These are phyloP conservation scores for Helichrysum umbraculigerum DNA, from an alignment of 129 eudicot genomes.

Conservation along the genomic window DNA sequence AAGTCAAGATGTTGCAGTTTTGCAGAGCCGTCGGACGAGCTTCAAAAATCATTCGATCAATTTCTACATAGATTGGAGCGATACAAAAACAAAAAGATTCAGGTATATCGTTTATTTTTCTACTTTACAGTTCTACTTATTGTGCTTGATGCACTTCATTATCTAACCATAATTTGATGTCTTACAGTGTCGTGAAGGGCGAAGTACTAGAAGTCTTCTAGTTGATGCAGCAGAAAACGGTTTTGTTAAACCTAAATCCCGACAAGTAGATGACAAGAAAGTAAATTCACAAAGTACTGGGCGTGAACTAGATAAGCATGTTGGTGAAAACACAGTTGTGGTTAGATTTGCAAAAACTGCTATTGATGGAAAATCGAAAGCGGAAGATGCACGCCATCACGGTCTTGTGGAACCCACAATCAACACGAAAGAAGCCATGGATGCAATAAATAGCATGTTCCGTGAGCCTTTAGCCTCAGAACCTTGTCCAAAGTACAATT, in stretches of 20 bases:
- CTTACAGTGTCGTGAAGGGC: constrained; percentile 53
- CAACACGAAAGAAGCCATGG: constrained; percentile 89
- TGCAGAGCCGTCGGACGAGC: constrained; percentile 90
- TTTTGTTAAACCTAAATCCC: constrained; percentile 15
- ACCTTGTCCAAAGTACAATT: constrained; percentile 37
- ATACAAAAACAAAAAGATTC: constrained; percentile 57
- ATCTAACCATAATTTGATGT: constrained; percentile 21
- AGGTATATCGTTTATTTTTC: constrained; percentile 31
- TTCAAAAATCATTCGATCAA: constrained; percentile 82
- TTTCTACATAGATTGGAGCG: constrained; percentile 67
- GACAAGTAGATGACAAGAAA: constrained; percentile 22
- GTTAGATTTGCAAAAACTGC: constrained; percentile 77
- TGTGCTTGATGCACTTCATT: constrained; percentile 13
- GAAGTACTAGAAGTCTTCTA: constrained; percentile 20
- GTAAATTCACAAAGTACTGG: constrained; percentile 34
- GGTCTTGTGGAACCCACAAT: constrained; percentile 97
- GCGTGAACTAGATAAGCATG: constrained; percentile 29
- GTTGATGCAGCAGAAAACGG: constrained; percentile 26
- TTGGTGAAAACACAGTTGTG: constrained; percentile 72
- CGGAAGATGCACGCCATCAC: constrained; percentile 95
- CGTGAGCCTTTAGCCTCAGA: constrained; percentile 82
- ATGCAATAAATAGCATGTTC: constrained; percentile 91
- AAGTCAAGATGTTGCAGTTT: constrained; percentile 48
- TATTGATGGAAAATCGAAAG: constrained; percentile 64
- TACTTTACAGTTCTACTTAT: constrained; percentile 4